Base-by-base conservation (phyloP, 176 grass and related monocot species). In the Metroxylon sagu region DNA sequence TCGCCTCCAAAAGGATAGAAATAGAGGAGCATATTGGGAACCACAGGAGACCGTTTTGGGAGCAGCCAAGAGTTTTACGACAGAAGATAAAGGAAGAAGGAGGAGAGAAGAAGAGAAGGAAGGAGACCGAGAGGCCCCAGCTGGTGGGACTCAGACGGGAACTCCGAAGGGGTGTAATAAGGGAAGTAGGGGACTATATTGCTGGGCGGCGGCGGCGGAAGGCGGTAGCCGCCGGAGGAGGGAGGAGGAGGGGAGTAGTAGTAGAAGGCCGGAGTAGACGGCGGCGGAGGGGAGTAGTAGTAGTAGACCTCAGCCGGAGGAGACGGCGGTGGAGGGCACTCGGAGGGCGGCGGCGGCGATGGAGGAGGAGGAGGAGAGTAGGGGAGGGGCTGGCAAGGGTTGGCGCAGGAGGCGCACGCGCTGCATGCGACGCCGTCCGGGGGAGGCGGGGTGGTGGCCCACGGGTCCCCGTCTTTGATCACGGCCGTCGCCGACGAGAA, bases 121-220 rank as follows among this genome's bases (percentile, higher is more conserved):
- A 43, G 8, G 8, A 43, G 8, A 26, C 43, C n/a, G 50, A 54
- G 3, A 50, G 51, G 26, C 16, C 25, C 25, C n/a, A 27, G 5
- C 50, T 5, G 59, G 19, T 29, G 14, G 35, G 35, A 43, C 50
- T 15, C 10, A 18, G 61, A 23, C 12, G 64, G 78, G 57, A 69
- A 39, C 48, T 23, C 39, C 61, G 50, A 29, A 70, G 75, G 56
- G 84, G 84, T 91, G 84, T 91, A 97, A 68, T 88, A 97, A 2
- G 83, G 87, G 81, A 91, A 97, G 79, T 91, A 97, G 14, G 93
- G 93, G 4, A 97, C 62, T 84, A 97, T 80, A 1, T 87, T 84
- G 66, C 91, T 91, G 16, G 93, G 93, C 48, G 93, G 92, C 26
- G 92, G 91, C 54, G 91, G 91, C 5, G 83, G 67, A 48, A 68